Percentiles rank a stretch among this genome's conserved stretches.
Conservation (phyloP, 2,329 filamentous ascomycete species). For the Apiospora saccharicola region DNA sequence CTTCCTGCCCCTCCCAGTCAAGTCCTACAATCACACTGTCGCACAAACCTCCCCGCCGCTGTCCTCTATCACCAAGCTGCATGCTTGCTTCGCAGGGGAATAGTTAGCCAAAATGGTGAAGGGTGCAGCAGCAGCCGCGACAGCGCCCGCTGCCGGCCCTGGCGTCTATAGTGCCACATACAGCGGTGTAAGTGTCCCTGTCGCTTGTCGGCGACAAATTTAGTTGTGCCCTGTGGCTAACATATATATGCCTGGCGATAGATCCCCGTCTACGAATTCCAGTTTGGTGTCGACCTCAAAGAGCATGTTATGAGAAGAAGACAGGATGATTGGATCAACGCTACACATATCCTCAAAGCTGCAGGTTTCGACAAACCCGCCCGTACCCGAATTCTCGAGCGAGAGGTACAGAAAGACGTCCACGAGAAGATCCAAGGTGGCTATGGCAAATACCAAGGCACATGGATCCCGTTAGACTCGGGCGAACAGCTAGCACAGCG, state of each 20-base stretch:
- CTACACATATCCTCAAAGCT: constrained; percentile 97
- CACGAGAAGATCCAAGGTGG: constrained; percentile 99
- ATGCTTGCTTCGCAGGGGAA: constrained; percentile 3
- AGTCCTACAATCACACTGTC: neutral
- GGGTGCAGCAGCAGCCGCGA: constrained; percentile 35
- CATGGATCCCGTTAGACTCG: constrained; percentile 90
- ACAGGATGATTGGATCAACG: constrained; percentile 97
- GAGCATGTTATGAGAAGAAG: constrained; percentile 96
- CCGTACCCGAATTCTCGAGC: constrained; percentile 90
- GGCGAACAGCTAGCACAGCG: constrained; percentile 84
- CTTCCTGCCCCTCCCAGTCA: constrained; percentile 8
- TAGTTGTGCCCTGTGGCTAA: constrained; percentile 1
- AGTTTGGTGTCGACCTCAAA: constrained; percentile 78
- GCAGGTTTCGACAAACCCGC: constrained; percentile 98
- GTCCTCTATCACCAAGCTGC: neutral
- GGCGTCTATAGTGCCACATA: constrained; percentile 74
- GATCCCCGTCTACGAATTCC: constrained; percentile 95
- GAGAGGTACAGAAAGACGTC: constrained; percentile 94
- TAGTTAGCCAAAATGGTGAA: constrained; percentile 54
- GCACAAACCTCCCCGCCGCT: neutral
- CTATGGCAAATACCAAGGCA: constrained; percentile 99
- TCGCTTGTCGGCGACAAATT: neutral
- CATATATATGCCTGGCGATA: constrained; percentile 46
- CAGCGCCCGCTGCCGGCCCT: constrained; percentile 41
- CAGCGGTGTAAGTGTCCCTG: constrained; percentile 64